Base-by-base conservation (phyloP, 257 asterid species). In the Solanum virginianum region DNA sequence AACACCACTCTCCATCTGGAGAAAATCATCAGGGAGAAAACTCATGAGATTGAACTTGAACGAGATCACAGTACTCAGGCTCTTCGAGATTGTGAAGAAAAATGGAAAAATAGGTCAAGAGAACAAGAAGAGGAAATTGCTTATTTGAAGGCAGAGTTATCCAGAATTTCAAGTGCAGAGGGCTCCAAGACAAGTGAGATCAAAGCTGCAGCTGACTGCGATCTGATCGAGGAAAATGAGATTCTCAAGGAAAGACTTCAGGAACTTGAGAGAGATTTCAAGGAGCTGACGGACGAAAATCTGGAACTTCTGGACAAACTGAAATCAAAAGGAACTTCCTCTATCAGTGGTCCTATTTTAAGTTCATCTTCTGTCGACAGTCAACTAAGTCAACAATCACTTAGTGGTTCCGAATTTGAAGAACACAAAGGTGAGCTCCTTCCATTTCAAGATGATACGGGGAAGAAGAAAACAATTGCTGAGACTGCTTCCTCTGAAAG, bases 261-360 rank as follows among this genome's bases (percentile, higher is more conserved):
- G 70, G 88, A 88, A 45, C 89, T 89, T 41, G 89, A 90, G 85
- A 68, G 74, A 82, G 88, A 86, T 59, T 85, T 88, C 83, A 80
- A 80, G 54, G 86, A 86, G 85, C 88, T 87, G 56, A 83, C 88
- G 12, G 87, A 83, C 22, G 88, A 89, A 71, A 88, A 88, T 72
- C 83, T 86, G 26, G 87, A 86, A 12, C 85, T 86, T 55, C 84
- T 85, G 22, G 82, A 43, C 11, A 75, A 80, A 57, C 88, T 86
- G 56, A 87, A 88, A 29, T 63, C 79, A 68, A 59, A 80, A 41
- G 85, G 18, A 63, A 15, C 82, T 53, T 80, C 55, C 12, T 75
- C 80, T 11, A 79, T 26, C 53, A 55, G 65, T 18, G 54, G 80
- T 54, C 51, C 26, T 57, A 32, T 47, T 57, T 49, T 56, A 18